phyloP scores from a whole-genome alignment of 306 rosid genomes.

The Prunus kanzakura region DNA sequence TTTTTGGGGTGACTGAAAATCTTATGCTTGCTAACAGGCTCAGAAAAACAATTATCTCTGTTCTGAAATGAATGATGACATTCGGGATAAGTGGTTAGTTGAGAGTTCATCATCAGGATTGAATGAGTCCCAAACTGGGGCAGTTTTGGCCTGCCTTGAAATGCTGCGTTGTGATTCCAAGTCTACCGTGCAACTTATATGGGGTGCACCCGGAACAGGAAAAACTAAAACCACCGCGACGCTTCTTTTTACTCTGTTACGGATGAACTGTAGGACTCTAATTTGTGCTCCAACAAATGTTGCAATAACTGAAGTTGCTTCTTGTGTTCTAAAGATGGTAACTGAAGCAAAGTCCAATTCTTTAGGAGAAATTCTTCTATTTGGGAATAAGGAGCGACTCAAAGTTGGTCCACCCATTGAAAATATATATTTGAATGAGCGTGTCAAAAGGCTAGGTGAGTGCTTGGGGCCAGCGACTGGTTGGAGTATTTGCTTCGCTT shows the following conservation, averaged over 20 bases:
- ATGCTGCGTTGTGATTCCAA: slow-evolving; percentile 27
- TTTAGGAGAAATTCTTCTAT: slow-evolving; percentile 57
- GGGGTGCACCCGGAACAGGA: slow-evolving; percentile 92
- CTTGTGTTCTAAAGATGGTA: slow-evolving; percentile 49
- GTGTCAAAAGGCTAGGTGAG: slow-evolving; percentile 38
- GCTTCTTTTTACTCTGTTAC: slow-evolving; percentile 39
- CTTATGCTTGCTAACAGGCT: slow-evolving; percentile 33
- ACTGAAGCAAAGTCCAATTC: slow-evolving; percentile 20
- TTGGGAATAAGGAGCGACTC: slow-evolving; percentile 67
- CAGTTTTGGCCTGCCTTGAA: slow-evolving; percentile 48
- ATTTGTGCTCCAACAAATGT: slow-evolving; percentile 78
- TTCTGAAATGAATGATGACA: background rate
- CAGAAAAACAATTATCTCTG: slow-evolving; percentile 28
- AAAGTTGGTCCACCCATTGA: slow-evolving; percentile 47
- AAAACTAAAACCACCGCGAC: slow-evolving; percentile 62
- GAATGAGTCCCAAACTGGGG: slow-evolving; percentile 56
- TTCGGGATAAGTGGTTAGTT: slow-evolving; percentile 1
- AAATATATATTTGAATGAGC: slow-evolving; percentile 59
- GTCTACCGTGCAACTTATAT: slow-evolving; percentile 51
- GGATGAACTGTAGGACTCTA: slow-evolving; percentile 50
- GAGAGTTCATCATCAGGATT: slow-evolving; percentile 24
- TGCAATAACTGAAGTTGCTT: slow-evolving; percentile 68
- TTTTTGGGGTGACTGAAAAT: slow-evolving; percentile 4
- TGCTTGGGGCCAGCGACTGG: slow-evolving; percentile 50
- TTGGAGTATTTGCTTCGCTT: slow-evolving; percentile 52